These are phyloP conservation scores for Diaporthe caulivora DNA, from an alignment of 2,329 filamentous ascomycete species.

Conservation along the genomic window DNA sequence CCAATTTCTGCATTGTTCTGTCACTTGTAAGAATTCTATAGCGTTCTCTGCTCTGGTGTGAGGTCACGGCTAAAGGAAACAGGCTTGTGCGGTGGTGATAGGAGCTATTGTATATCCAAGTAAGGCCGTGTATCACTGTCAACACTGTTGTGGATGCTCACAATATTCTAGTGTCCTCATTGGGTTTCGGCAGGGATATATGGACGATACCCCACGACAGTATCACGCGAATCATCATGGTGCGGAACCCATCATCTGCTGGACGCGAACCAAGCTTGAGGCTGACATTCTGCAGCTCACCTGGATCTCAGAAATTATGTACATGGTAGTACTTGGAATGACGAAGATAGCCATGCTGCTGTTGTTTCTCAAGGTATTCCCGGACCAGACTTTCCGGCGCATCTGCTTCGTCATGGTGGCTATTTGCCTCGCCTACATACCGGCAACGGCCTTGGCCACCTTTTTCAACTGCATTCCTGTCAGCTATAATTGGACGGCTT, in stretches of 20 bases:
- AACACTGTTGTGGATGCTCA: background rate
- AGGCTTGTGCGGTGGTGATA: background rate
- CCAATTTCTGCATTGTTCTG: background rate
- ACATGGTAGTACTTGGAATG: background rate
- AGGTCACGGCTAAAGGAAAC: background rate
- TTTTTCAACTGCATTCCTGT: conserved; percentile 16
- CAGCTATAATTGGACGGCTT: conserved; percentile 10
- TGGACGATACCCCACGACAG: conserved; percentile 15
- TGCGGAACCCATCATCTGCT: background rate
- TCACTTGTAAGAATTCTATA: conserved; percentile 1
- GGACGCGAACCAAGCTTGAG: background rate
- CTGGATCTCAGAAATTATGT: conserved; percentile 6
- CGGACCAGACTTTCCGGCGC: background rate
- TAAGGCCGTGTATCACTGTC: background rate
- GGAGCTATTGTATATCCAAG: conserved; percentile 1
- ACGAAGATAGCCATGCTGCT: conserved; percentile 20
- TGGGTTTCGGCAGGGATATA: conserved; percentile 14
- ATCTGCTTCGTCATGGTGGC: background rate
- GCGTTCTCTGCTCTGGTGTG: background rate
- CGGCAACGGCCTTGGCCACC: background rate
- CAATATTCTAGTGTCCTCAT: background rate
- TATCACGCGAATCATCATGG: conserved; percentile 3
- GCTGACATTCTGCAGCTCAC: conserved; percentile 20
- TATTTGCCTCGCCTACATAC: conserved; percentile 4
- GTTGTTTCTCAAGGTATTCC: conserved; percentile 8